Percentiles rank a stretch among this genome's conserved stretches.
Evolutionary conservation across 805 yeast genomes (phyloP).

Genomic region (Starmerella bombicola): DNA sequence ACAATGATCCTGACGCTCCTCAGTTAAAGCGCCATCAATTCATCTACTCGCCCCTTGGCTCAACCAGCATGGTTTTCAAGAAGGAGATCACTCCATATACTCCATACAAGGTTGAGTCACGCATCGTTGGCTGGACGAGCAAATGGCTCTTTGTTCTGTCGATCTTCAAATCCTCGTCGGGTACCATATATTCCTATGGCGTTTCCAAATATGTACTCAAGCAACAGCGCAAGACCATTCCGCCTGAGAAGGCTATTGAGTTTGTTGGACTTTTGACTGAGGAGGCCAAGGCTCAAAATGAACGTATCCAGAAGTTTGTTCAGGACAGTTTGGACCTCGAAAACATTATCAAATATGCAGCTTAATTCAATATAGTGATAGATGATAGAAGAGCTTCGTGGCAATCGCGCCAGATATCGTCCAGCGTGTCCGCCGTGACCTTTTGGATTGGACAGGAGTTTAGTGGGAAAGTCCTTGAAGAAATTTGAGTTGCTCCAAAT

Average conservation of each 20-base stretch:
- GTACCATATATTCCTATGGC: slow-evolving; percentile 40
- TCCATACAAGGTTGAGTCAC: slow-evolving; percentile 41
- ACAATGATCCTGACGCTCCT: slow-evolving; percentile 27
- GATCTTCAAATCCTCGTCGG: slow-evolving; percentile 36
- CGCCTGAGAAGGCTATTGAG: slow-evolving; percentile 48
- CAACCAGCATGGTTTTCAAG: slow-evolving; percentile 53
- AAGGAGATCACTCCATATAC: slow-evolving; percentile 62
- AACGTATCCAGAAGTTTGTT: slow-evolving; percentile 14
- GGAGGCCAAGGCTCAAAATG: slow-evolving; percentile 32
- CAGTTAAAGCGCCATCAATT: slow-evolving; percentile 26
- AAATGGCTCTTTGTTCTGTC: slow-evolving; percentile 73
- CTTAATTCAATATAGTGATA: neutral
- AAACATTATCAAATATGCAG: slow-evolving; percentile 13
- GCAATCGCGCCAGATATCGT: no score
- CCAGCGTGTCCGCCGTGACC: no score
- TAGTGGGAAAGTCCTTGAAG: slow-evolving; percentile 1
- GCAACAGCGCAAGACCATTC: slow-evolving; percentile 59
- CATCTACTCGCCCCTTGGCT: slow-evolving; percentile 69
- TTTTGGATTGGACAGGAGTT: no score
- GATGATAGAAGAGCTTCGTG: no score
- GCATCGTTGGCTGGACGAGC: slow-evolving; percentile 68
- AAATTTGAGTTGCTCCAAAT: slow-evolving; percentile 7
- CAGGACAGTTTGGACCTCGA: slow-evolving; percentile 20
- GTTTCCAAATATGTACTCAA: slow-evolving; percentile 75
- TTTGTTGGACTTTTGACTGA: slow-evolving; percentile 45